Evolutionary conservation across 768 basidiomycete species (phyloP).

Genomic region (Naganishia randhawae): DNA sequence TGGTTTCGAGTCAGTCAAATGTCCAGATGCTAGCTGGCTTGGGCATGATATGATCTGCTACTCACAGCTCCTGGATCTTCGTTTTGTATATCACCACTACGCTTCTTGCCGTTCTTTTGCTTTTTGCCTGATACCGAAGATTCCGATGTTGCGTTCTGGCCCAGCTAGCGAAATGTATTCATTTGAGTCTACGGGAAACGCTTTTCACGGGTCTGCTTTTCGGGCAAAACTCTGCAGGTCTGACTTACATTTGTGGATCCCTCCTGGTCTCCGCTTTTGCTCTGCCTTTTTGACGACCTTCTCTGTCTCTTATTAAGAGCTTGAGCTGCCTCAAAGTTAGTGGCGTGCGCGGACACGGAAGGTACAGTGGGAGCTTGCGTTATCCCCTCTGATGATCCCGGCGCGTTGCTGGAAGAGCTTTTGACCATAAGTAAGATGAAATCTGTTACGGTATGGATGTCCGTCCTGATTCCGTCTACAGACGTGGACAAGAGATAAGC

Average conservation of each 20-base stretch:
- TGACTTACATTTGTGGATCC: background rate
- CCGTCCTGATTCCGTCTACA: background rate
- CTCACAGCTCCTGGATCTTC: background rate
- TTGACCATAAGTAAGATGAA: background rate
- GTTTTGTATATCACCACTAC: background rate
- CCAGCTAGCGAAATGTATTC: background rate
- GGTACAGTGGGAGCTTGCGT: conserved; percentile 17
- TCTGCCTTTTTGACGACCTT: background rate
- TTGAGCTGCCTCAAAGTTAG: conserved; percentile 19
- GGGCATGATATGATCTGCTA: background rate
- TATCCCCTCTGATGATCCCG: conserved; percentile 1
- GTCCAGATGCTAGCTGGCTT: background rate
- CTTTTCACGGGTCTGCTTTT: background rate
- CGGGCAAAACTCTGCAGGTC: background rate
- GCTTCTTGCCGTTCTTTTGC: background rate
- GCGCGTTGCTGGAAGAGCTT: background rate
- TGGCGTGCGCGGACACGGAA: conserved; percentile 8
- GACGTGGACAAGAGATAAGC: too few relatives aligned
- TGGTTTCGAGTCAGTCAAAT: background rate
- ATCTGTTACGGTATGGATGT: background rate
- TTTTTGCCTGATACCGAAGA: background rate
- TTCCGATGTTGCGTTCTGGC: background rate
- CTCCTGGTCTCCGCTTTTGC: background rate
- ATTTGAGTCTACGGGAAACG: background rate
- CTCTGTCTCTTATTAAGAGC: background rate